Evolutionary conservation across 2,329 filamentous ascomycete genomes (phyloP), one percentile per base, ranked within the genome.

Genomic region (Epichloe scottii): DNA sequence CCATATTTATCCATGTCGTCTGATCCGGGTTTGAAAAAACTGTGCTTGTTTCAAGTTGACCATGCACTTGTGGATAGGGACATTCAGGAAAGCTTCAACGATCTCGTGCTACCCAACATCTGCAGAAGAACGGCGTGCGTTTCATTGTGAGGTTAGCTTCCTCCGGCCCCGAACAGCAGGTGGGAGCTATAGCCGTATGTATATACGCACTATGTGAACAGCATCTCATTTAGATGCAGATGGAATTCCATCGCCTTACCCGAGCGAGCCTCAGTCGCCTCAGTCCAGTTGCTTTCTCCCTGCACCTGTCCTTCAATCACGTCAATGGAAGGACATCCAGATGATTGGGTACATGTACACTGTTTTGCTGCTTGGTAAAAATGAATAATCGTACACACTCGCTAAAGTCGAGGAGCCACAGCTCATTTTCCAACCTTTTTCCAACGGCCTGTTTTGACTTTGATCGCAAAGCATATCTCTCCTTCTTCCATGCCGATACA

Each of bases 401-500:
- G 47, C 19, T 47, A 46, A 42, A 39, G 17, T 35, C 35, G 7
- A 48, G 26, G 15, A 8, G 33, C 26, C 34, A 37, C 15, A 44
- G 17, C 50, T 58, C 50, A 59, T 49, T 57, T 60, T 51, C 51
- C 59, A 52, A 50, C 55, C 53, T 58, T 51, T 57, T 57, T 3
- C 59, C 59, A 21, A 52, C 60, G 23, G 56, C 53, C 52, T 64
- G 60, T 43, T 61, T 65, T 40, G 63, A 59, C 58, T 60, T 63
- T 51, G 64, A 63, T 35, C 70, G 61, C 56, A 71, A 61, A 23
- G 68, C 62, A 53, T 66, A 66, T 53, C 69, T 63, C 63, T 72
- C 70, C 66, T 70, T 71, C 64, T 69, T 72, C 71, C 71, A 73
- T 11, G 70, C 68, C 56, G 66, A 66, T 52, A 95, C 88, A 61